phyloP scores from a whole-genome alignment of 495 filamentous ascomycete species.

The Hypoxylon fragiforme region DNA sequence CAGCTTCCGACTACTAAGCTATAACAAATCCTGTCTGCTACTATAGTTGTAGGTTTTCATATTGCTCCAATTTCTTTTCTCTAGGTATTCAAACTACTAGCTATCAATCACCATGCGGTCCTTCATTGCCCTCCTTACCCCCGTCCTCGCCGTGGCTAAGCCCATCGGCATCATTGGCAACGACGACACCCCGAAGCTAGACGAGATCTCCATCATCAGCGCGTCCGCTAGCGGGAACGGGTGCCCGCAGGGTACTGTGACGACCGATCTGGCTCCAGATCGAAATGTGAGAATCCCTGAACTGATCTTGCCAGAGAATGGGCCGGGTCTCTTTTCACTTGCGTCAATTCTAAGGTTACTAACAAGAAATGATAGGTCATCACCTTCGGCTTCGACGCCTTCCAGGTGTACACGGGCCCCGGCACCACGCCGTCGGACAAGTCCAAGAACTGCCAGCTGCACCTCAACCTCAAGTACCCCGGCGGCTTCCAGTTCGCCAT shows the following conservation, averaged over 20 bases:
- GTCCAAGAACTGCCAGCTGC: constrained; percentile 65
- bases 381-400: constrained; percentile 60
- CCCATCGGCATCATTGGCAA: constrained; percentile 42
- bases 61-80: too few relatives aligned
- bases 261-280: constrained; percentile 54
- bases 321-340: too few relatives aligned
- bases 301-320: too few relatives aligned
- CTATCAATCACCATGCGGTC: constrained; percentile 49
- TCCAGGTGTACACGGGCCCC: constrained; percentile 61
- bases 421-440: constrained; percentile 40
- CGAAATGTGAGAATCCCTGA: constrained; percentile 45
- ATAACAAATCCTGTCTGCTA: constrained; percentile 17
- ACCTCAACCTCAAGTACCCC: constrained; percentile 61
- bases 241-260: constrained; percentile 56
- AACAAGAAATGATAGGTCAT: too few relatives aligned
- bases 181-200: constrained; percentile 43
- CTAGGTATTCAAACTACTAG: neutral
- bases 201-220: constrained; percentile 53
- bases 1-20: too few relatives aligned
- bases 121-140: constrained; percentile 48
- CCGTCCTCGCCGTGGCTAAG: constrained; percentile 50
- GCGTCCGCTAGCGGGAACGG: constrained; percentile 64
- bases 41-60: too few relatives aligned
- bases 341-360: too few relatives aligned
- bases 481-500: constrained; percentile 62